phyloP scores from a whole-genome alignment of 495 filamentous ascomycete genomes.

The Aspergillus indologenus region DNA sequence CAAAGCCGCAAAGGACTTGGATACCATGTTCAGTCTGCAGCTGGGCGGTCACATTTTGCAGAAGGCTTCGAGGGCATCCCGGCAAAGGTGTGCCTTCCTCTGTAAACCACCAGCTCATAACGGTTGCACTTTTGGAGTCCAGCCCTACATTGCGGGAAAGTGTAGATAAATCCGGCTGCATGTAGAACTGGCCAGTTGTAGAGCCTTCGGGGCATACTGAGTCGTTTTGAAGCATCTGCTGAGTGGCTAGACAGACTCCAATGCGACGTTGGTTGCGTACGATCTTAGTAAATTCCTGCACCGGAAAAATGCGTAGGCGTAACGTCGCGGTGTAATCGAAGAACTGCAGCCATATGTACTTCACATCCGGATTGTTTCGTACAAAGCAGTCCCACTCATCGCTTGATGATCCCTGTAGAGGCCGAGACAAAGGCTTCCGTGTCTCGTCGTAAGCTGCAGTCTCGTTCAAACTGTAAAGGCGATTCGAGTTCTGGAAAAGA shows the following conservation, averaged over 20 bases:
- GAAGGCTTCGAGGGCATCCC: slow-evolving; percentile 57
- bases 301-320: slow-evolving; percentile 68
- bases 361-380: slow-evolving; percentile 30
- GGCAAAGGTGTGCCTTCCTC: slow-evolving; percentile 35
- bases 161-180: slow-evolving; percentile 59
- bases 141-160: slow-evolving; percentile 52
- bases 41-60: slow-evolving; percentile 49
- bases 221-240: slow-evolving; percentile 56
- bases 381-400: slow-evolving; percentile 27
- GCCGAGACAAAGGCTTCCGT: not conserved
- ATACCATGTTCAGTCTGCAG: slow-evolving; percentile 38
- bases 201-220: slow-evolving; percentile 32
- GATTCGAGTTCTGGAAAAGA: slow-evolving; percentile 69
- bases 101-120: slow-evolving; percentile 55
- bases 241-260: slow-evolving; percentile 51
- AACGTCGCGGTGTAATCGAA: slow-evolving; percentile 71
- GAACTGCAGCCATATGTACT: slow-evolving; percentile 72
- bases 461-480: slow-evolving; percentile 54
- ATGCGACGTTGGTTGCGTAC: slow-evolving; percentile 52
- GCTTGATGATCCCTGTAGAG: slow-evolving; percentile 3
- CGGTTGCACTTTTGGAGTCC: slow-evolving; percentile 46
- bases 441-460: slow-evolving; percentile 12
- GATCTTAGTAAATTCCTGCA: slow-evolving; percentile 59
- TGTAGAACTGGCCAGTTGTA: slow-evolving; percentile 56
- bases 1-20: slow-evolving; percentile 69